A percentile compares a stretch with the other conserved stretches of the same genome.
Evolutionary conservation across 225 moss, liverwort and hornwort species (phyloP).

Genomic region (Polytrichum commune): DNA sequence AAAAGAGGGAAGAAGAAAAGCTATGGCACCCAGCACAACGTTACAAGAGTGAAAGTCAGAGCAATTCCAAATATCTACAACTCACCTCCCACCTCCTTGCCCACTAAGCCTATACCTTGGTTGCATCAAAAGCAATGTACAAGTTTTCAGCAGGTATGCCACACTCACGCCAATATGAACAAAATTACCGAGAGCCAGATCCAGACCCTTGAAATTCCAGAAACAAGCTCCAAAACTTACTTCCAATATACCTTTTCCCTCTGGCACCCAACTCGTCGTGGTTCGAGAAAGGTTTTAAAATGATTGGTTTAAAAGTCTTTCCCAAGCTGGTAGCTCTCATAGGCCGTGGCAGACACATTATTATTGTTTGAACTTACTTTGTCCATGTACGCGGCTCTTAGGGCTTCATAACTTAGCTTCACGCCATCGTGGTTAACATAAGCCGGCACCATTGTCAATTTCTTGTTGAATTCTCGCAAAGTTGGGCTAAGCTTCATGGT

Average conservation of each 20-base stretch:
- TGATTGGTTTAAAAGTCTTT: constrained; percentile 7
- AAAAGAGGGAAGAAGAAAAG: constrained; percentile 6
- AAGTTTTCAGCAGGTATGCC: constrained; percentile 23
- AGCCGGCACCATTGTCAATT: constrained; percentile 16
- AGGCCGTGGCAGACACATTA: constrained; percentile 21
- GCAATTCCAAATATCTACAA: constrained; percentile 19
- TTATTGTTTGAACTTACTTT: constrained; percentile 17
- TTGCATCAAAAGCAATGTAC: constrained; percentile 32
- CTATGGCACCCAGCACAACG: not conserved
- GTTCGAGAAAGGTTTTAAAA: not conserved
- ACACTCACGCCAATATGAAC: constrained; percentile 24
- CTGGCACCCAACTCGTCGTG: no score
- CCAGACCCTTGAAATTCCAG: constrained; percentile 2
- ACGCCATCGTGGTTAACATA: constrained; percentile 20
- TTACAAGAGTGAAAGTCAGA: constrained; percentile 10
- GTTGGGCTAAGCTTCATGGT: constrained; percentile 14
- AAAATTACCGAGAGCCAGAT: constrained; percentile 18
- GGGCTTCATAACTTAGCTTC: constrained; percentile 46
- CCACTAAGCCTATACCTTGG: constrained; percentile 13
- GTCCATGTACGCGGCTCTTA: constrained; percentile 45
- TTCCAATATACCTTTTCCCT: no score
- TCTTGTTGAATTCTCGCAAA: constrained; percentile 21
- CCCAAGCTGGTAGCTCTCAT: constrained; percentile 29
- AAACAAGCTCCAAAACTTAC: constrained; percentile 11
- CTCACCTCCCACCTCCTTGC: constrained; percentile 11